These are phyloP conservation scores for Psilocybe tampanensis DNA, from an alignment of 768 basidiomycete genomes.

Conservation along the genomic window DNA sequence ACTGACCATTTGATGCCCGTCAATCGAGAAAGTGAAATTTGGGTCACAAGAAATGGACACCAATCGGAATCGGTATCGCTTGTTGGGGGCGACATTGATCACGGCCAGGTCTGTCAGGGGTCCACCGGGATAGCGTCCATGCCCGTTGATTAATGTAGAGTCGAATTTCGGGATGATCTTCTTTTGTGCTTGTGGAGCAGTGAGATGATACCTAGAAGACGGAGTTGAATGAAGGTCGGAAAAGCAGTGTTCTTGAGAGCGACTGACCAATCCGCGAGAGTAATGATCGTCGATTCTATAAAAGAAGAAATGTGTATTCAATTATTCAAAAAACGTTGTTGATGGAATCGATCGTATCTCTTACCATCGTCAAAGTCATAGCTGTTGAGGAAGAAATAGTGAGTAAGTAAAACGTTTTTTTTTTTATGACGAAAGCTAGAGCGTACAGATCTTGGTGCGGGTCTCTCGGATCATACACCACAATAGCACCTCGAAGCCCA, in stretches of 20 bases:
- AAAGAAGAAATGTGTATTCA: background rate
- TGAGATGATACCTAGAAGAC: slow-evolving; percentile 22
- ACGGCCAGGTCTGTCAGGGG: slow-evolving; percentile 38
- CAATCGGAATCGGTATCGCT: slow-evolving; percentile 51
- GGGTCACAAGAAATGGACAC: slow-evolving; percentile 38
- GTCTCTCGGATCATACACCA: slow-evolving; percentile 46
- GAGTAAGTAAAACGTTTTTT: no score
- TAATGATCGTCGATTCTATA: slow-evolving; percentile 44
- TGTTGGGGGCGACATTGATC: slow-evolving; percentile 37
- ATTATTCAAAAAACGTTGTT: no score
- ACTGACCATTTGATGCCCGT: slow-evolving; percentile 35
- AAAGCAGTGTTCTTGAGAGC: background rate
- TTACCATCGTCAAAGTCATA: slow-evolving; percentile 50
- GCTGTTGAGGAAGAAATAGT: slow-evolving; percentile 11
- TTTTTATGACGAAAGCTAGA: no score
- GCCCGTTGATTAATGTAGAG: slow-evolving; percentile 45
- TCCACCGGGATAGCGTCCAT: slow-evolving; percentile 41
- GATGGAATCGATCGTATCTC: background rate
- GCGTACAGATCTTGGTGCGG: slow-evolving; percentile 45
- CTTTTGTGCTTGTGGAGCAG: slow-evolving; percentile 23
- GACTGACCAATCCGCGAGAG: slow-evolving; percentile 46
- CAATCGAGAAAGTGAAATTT: slow-evolving; percentile 42
- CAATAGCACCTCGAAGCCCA: slow-evolving; percentile 48
- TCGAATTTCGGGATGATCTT: slow-evolving; percentile 26
- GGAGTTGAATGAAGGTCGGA: background rate